phyloP scores from a whole-genome alignment of 352 stramenopile genomes.

The Hyaloperonospora brassicae region DNA sequence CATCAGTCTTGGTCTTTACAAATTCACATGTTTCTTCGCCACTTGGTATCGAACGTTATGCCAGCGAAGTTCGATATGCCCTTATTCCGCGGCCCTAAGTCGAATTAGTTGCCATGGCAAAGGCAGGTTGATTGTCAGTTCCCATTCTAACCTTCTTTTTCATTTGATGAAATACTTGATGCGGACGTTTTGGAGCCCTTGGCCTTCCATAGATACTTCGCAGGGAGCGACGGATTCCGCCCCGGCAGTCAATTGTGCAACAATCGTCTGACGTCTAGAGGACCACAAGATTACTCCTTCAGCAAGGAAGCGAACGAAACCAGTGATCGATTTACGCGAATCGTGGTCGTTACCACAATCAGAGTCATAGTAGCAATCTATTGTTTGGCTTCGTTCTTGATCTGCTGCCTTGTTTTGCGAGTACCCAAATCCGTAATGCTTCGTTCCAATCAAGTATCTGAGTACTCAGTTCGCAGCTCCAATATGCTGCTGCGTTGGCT shows the following conservation, averaged over 20 bases:
- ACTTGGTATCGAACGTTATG: conserved; percentile 18
- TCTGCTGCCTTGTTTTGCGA: not conserved
- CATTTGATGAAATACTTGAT: conserved; percentile 7
- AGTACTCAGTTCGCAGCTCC: no score
- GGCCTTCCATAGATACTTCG: conserved; percentile 11
- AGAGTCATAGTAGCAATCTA: not conserved
- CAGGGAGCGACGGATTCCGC: conserved; percentile 16
- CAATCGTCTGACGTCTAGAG: conserved; percentile 12
- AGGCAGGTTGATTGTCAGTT: conserved; percentile 18
- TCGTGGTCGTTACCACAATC: conserved; percentile 11
- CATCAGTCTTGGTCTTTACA: conserved; percentile 7
- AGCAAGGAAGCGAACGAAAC: conserved; percentile 5
- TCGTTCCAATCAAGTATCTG: conserved; percentile 1
- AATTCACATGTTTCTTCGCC: not conserved
- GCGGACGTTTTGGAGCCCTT: conserved; percentile 4
- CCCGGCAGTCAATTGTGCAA: conserved; percentile 12
- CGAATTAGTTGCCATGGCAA: conserved; percentile 11
- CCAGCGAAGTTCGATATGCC: conserved; percentile 12
- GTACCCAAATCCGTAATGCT: conserved; percentile 4
- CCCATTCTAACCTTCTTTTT: conserved; percentile 1
- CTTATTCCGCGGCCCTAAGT: conserved; percentile 7
- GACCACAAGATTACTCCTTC: conserved; percentile 10
- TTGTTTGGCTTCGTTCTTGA: no score
- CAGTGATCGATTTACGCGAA: conserved; percentile 8
- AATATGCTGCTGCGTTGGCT: no score